Evolutionary conservation across 2,329 filamentous ascomycete genomes (phyloP).

Genomic region (Teratosphaeria zuluensis): DNA sequence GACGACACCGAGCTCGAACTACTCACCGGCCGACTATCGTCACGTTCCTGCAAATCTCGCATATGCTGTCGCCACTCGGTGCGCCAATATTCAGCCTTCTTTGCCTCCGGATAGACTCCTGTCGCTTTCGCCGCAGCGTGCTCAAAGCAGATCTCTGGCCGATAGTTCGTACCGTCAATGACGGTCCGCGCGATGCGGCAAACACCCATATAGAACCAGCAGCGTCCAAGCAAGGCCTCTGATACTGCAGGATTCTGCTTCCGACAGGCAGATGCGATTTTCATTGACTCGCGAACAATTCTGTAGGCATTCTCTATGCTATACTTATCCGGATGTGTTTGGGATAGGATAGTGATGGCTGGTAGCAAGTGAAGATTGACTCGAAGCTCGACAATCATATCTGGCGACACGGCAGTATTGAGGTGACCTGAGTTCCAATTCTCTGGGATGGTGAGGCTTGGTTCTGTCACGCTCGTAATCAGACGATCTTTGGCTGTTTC

Average conservation of each 20-base stretch:
- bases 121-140: slow-evolving; percentile 1
- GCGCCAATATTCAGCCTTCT: slow-evolving; percentile 3
- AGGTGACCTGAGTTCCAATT: neutral
- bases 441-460: neutral
- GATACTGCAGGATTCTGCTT: neutral
- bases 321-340: neutral
- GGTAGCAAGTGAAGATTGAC: slow-evolving; percentile 4
- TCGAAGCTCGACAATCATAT: slow-evolving; percentile 1
- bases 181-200: neutral
- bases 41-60: neutral
- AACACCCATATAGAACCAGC: slow-evolving; percentile 5
- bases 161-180: neutral
- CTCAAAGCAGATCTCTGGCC: neutral
- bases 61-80: neutral
- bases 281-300: neutral
- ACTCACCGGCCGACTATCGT: neutral
- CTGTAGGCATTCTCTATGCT: neutral
- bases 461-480: neutral
- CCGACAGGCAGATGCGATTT: neutral
- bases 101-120: slow-evolving; percentile 4
- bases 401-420: neutral
- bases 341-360: slow-evolving; percentile 1
- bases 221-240: slow-evolving; percentile 4
- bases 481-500: neutral
- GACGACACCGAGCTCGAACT: neutral